These are phyloP conservation scores for Salvia rosmarinus DNA, from an alignment of 257 asterid species.

Conservation along the genomic window DNA sequence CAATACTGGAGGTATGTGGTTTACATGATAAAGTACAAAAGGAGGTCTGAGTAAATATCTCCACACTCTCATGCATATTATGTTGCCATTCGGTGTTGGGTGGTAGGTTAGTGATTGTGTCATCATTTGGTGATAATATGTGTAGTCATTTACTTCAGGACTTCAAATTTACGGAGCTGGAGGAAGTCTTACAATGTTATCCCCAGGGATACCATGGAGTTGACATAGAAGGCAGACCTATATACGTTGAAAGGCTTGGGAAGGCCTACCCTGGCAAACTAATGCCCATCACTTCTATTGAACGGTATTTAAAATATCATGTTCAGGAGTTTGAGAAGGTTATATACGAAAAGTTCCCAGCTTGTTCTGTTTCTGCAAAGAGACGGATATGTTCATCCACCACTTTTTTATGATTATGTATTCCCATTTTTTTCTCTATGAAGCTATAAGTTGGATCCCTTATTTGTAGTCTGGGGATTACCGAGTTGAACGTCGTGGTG, in stretches of 20 bases:
- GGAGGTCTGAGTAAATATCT: constrained; percentile 12
- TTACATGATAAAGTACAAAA: background rate
- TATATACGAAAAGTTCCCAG: constrained; percentile 82
- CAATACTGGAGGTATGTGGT: constrained; percentile 74
- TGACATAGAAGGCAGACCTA: constrained; percentile 95
- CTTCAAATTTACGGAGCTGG: constrained; percentile 80
- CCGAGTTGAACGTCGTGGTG: too few species aligned
- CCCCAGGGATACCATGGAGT: constrained; percentile 99
- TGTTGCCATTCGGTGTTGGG: background rate
- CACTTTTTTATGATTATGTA: too few species aligned
- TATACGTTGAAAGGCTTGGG: constrained; percentile 95
- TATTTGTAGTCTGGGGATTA: too few species aligned
- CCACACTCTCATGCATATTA: background rate
- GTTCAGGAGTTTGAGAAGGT: constrained; percentile 95
- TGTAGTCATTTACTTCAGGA: constrained; percentile 53
- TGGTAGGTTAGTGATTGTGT: background rate
- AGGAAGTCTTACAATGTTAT: constrained; percentile 86
- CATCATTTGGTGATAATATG: background rate
- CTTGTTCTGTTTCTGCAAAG: constrained; percentile 94
- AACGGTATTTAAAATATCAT: constrained; percentile 81
- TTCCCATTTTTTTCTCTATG: too few species aligned
- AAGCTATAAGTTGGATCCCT: too few species aligned
- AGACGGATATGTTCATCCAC: constrained; percentile 79
- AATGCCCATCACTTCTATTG: constrained; percentile 75
- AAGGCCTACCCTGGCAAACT: constrained; percentile 82